Evolutionary conservation across 768 basidiomycete genomes (phyloP).

Genomic region (Rhodotorula diobovata): DNA sequence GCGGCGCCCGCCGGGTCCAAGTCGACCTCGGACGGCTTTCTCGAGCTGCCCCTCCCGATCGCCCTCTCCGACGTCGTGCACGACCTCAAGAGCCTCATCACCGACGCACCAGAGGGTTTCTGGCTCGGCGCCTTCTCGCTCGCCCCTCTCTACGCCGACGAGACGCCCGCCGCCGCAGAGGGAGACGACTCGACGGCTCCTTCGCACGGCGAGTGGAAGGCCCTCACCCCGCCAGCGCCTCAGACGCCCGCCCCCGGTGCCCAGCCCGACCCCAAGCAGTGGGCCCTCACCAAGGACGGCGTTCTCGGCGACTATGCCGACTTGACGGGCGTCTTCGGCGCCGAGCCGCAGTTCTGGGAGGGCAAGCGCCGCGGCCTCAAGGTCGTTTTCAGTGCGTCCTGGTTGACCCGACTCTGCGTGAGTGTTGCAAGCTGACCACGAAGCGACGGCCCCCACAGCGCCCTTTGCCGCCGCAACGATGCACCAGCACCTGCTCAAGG

Average conservation of each 20-base stretch:
- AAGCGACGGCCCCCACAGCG: conserved; percentile 37
- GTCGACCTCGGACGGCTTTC: conserved; percentile 13
- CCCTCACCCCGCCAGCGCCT: conserved; percentile 39
- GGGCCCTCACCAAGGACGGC: conserved; percentile 33
- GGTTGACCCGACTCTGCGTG: neutral
- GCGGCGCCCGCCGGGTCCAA: neutral
- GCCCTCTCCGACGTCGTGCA: conserved; percentile 29
- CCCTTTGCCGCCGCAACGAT: conserved; percentile 50
- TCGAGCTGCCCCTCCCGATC: conserved; percentile 37
- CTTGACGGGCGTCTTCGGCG: conserved; percentile 49
- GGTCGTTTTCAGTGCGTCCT: conserved; percentile 48
- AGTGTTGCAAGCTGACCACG: neutral
- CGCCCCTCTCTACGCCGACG: conserved; percentile 35
- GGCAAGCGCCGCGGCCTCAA: conserved; percentile 46
- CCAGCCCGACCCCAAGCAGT: conserved; percentile 41
- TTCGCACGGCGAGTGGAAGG: conserved; percentile 40
- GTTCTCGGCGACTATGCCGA: conserved; percentile 50
- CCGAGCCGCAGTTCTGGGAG: conserved; percentile 32
- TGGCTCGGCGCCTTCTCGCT: conserved; percentile 52
- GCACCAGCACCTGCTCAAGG: conserved; percentile 49
- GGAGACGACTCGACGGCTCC: conserved; percentile 18
- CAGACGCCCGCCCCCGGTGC: conserved; percentile 44
- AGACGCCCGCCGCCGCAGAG: conserved; percentile 30
- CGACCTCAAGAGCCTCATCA: conserved; percentile 49
- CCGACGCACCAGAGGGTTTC: conserved; percentile 50